Conservation (phyloP, 2,329 filamentous ascomycete genomes). For the Aspergillus flavus region DNA sequence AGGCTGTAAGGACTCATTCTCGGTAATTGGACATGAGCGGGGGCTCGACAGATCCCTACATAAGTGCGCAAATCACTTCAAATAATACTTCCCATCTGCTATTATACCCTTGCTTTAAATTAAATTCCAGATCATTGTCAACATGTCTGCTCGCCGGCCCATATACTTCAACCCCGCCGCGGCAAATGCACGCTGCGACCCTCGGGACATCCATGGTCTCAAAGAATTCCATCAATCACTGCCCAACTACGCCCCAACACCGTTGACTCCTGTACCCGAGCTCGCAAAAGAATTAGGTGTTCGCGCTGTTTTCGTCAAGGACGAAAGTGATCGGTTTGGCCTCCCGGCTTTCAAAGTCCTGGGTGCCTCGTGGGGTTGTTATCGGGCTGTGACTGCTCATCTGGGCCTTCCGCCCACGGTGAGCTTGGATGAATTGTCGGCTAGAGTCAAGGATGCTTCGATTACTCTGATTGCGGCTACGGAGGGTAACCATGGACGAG, state of each 20-base stretch:
- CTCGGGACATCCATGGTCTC: conserved; percentile 17
- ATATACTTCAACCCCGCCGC: conserved; percentile 32
- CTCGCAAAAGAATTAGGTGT: conserved; percentile 63
- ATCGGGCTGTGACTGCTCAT: conserved; percentile 55
- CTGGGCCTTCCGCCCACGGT: conserved; percentile 49
- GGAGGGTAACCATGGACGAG: conserved; percentile 77
- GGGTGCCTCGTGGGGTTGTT: conserved; percentile 74
- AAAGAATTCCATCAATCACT: conserved; percentile 59
- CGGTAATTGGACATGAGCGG: background rate
- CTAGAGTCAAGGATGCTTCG: conserved; percentile 28
- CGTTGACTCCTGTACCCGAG: conserved; percentile 54
- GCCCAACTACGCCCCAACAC: conserved; percentile 59
- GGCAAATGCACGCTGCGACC: conserved; percentile 17
- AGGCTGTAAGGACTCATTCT: conserved; percentile 8
- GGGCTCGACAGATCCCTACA: background rate
- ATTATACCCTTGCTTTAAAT: background rate
- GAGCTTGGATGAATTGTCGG: conserved; percentile 48
- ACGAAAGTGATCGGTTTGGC: conserved; percentile 69
- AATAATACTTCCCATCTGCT: conserved; percentile 1
- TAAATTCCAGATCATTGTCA: background rate
- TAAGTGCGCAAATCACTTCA: background rate
- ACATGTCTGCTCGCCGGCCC: conserved; percentile 20
- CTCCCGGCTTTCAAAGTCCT: conserved; percentile 80
- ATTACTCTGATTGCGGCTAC: conserved; percentile 65
- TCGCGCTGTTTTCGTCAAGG: conserved; percentile 65